phyloP scores from a whole-genome alignment of 78 protist genomes.

The Emiliania huxleyi region DNA sequence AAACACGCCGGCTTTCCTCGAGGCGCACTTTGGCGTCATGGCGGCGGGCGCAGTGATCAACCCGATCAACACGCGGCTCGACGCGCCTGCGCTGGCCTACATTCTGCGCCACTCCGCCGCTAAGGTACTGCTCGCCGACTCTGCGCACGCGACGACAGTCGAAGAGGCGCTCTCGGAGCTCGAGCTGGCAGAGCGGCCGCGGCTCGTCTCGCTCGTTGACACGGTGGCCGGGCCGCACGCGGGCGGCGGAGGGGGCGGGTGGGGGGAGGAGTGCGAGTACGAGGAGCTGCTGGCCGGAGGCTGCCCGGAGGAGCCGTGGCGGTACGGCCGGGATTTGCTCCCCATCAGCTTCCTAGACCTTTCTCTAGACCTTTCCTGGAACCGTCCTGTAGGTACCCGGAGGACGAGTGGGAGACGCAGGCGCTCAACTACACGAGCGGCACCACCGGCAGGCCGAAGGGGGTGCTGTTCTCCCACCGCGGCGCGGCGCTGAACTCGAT shows the following conservation, averaged over 20 bases:
- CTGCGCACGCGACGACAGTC: constrained; percentile 20
- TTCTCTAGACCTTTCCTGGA: too few species aligned
- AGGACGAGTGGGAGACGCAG: constrained; percentile 51
- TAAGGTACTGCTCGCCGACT: constrained; percentile 27
- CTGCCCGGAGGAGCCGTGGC: neutral
- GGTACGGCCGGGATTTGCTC: neutral
- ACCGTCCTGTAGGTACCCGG: too few species aligned
- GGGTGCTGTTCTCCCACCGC: neutral
- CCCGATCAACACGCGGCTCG: constrained; percentile 47
- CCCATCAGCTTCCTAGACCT: neutral
- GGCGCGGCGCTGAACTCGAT: neutral
- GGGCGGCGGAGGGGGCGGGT: neutral
- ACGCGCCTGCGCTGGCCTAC: constrained; percentile 37
- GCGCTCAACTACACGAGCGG: constrained; percentile 46
- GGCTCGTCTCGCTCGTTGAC: neutral
- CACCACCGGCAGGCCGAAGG: constrained; percentile 38
- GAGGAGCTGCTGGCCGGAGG: constrained; percentile 16
- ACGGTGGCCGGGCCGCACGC: neutral
- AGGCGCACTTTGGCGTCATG: constrained; percentile 22
- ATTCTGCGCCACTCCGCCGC: constrained; percentile 10
- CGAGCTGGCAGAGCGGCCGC: neutral
- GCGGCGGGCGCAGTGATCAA: constrained; percentile 33
- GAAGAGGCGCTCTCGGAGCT: neutral
- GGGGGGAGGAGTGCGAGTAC: neutral
- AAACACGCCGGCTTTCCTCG: constrained; percentile 41